Conservation (phyloP, 2,329 filamentous ascomycete species). For the Ampelomyces quisqualis region DNA sequence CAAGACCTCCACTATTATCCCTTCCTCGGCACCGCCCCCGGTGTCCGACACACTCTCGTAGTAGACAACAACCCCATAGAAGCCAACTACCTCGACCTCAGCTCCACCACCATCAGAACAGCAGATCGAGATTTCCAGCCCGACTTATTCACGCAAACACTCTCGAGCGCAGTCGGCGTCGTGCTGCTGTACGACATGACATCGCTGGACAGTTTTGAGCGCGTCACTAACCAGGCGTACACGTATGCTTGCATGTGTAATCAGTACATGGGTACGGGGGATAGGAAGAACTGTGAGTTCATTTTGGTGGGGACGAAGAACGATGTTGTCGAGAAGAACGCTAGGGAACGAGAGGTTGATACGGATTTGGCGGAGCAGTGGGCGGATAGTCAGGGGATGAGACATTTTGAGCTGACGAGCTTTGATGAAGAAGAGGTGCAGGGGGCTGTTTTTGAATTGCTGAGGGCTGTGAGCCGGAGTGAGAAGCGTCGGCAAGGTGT, state of each 20-base stretch:
- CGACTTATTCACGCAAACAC: conserved; percentile 8
- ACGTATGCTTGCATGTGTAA: conserved; percentile 12
- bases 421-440: conserved; percentile 10
- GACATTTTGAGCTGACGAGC: conserved; percentile 22
- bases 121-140: conserved; percentile 4
- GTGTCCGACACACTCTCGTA: conserved; percentile 8
- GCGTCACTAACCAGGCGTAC: conserved; percentile 22
- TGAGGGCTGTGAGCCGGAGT: no score
- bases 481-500: no score
- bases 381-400: conserved; percentile 26
- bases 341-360: conserved; percentile 13
- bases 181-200: conserved; percentile 37
- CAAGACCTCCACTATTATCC: not conserved
- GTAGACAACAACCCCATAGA: conserved; percentile 9
- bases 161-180: conserved; percentile 22
- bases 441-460: conserved; percentile 15
- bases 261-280: not conserved
- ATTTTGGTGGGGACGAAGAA: conserved; percentile 33
- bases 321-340: conserved; percentile 15
- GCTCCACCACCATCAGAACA: conserved; percentile 14
- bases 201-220: conserved; percentile 19
- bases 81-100: conserved; percentile 25
- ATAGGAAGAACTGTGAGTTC: conserved; percentile 13
- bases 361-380: conserved; percentile 22
- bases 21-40: not conserved